phyloP scores from a whole-genome alignment of 2,329 filamentous ascomycete genomes.

The Alternaria rosae region DNA sequence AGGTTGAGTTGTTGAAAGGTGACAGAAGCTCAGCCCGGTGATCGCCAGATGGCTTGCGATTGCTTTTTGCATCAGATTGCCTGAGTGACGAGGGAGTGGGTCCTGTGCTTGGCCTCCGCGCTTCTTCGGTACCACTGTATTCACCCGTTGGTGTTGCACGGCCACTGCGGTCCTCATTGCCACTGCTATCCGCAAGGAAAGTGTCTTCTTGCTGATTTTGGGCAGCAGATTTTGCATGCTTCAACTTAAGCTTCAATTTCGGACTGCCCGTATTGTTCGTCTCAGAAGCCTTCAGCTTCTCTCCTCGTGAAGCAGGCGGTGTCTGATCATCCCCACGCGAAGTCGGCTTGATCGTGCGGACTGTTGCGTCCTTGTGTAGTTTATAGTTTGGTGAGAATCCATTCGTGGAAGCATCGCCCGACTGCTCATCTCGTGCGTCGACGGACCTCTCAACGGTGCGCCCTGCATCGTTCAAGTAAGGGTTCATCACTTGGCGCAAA shows the following conservation, averaged over 20 bases:
- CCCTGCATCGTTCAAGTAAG: conserved; percentile 66
- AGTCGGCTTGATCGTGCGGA: conserved; percentile 66
- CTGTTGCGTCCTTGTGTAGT: conserved; percentile 74
- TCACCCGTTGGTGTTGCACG: conserved; percentile 40
- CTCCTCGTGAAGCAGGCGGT: conserved; percentile 33
- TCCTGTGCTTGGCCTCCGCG: conserved; percentile 39
- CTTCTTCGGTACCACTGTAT: conserved; percentile 36
- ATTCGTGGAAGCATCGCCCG: conserved; percentile 52
- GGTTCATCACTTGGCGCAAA: conserved; percentile 85
- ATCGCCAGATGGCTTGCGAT: conserved; percentile 33
- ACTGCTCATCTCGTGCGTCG: conserved; percentile 39
- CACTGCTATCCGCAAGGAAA: conserved; percentile 61
- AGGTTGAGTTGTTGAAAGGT: conserved; percentile 27
- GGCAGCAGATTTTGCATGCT: conserved; percentile 33
- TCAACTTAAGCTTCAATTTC: conserved; percentile 53
- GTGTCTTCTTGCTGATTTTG: conserved; percentile 52
- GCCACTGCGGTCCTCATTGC: conserved; percentile 57
- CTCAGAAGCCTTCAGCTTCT: conserved; percentile 36
- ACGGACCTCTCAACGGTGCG: conserved; percentile 32
- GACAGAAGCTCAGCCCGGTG: conserved; percentile 34
- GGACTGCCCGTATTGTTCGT: conserved; percentile 38
- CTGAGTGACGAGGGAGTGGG: conserved; percentile 37
- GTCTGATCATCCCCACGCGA: conserved; percentile 44
- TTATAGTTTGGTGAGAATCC: conserved; percentile 80
- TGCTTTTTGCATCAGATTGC: conserved; percentile 32